A percentile compares a stretch with the other conserved stretches of the same genome.
Conservation (phyloP, 2,329 filamentous ascomycete genomes). For the Verticillium tricorpus region DNA sequence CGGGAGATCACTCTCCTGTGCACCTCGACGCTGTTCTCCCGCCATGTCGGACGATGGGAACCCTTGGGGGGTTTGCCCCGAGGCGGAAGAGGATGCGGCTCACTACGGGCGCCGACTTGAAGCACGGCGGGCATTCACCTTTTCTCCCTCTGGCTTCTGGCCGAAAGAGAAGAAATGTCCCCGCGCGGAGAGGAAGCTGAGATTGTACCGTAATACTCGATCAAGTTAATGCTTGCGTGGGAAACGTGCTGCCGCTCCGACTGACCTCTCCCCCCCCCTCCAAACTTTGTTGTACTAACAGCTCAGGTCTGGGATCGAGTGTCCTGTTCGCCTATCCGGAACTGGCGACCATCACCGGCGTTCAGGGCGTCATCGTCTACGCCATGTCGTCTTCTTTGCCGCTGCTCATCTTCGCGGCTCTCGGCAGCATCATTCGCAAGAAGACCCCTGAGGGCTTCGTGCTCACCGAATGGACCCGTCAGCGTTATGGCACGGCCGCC, state of each 20-base stretch:
- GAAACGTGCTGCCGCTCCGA: conserved; percentile 90
- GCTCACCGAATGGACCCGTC: conserved; percentile 77
- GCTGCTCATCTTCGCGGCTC: conserved; percentile 66
- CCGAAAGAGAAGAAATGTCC: conserved; percentile 31
- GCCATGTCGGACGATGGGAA: neutral
- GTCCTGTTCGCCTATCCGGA: conserved; percentile 82
- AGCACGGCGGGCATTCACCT: conserved; percentile 49
- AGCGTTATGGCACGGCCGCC: conserved; percentile 66
- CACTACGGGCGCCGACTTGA: conserved; percentile 82
- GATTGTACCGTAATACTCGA: conserved; percentile 96
- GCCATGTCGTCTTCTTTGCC: conserved; percentile 68
- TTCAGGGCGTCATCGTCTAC: conserved; percentile 76
- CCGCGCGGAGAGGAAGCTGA: conserved; percentile 66
- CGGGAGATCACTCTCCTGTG: neutral
- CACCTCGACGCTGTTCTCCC: neutral
- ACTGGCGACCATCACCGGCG: conserved; percentile 71
- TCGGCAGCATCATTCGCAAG: conserved; percentile 72
- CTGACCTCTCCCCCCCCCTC: conserved; percentile 27
- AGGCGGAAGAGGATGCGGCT: conserved; percentile 49
- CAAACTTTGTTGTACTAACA: conserved; percentile 34
- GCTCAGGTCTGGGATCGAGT: conserved; percentile 72
- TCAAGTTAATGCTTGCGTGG: conserved; percentile 99
- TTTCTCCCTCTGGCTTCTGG: conserved; percentile 12
- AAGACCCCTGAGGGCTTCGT: conserved; percentile 83
- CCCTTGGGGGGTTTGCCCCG: neutral